These are phyloP conservation scores for Stachybotrys echinatus DNA, from an alignment of 2,329 filamentous ascomycete genomes.

Conservation along the genomic window DNA sequence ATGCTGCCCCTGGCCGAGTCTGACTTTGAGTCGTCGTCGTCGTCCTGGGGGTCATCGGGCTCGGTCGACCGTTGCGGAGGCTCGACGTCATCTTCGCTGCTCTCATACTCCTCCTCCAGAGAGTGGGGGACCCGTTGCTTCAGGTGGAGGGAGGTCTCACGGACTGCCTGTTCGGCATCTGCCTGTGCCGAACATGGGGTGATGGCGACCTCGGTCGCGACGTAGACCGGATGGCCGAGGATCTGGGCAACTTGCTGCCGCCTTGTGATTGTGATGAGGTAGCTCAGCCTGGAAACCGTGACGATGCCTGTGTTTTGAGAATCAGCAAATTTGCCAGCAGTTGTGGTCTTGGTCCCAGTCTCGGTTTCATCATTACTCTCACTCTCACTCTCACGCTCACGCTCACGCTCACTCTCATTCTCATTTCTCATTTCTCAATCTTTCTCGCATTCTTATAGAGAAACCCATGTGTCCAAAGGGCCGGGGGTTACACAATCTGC, in stretches of 20 bases:
- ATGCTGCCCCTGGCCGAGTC: slow-evolving; percentile 54
- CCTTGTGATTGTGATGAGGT: slow-evolving; percentile 79
- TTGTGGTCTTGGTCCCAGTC: no score
- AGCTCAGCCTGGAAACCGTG: slow-evolving; percentile 73
- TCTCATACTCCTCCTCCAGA: slow-evolving; percentile 36
- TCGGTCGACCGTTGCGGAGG: slow-evolving; percentile 32
- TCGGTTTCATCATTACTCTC: no score
- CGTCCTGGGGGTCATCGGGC: slow-evolving; percentile 33
- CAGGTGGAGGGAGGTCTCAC: slow-evolving; percentile 46
- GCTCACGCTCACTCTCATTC: no score
- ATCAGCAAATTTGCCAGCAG: slow-evolving; percentile 9
- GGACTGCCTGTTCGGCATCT: slow-evolving; percentile 70
- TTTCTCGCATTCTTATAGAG: no score
- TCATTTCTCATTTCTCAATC: no score
- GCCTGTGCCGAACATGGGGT: slow-evolving; percentile 75
- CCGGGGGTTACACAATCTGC: background rate
- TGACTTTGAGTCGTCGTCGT: slow-evolving; percentile 25
- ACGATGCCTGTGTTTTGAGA: slow-evolving; percentile 61
- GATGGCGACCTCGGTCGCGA: slow-evolving; percentile 83
- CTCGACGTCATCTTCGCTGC: slow-evolving; percentile 41
- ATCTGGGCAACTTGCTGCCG: slow-evolving; percentile 87
- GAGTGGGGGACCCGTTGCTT: slow-evolving; percentile 32
- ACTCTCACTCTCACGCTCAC: no score
- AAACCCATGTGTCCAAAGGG: background rate
- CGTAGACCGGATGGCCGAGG: slow-evolving; percentile 75